Conservation (phyloP, 352 stramenopile species). For the Blastocystis sp. region DNA sequence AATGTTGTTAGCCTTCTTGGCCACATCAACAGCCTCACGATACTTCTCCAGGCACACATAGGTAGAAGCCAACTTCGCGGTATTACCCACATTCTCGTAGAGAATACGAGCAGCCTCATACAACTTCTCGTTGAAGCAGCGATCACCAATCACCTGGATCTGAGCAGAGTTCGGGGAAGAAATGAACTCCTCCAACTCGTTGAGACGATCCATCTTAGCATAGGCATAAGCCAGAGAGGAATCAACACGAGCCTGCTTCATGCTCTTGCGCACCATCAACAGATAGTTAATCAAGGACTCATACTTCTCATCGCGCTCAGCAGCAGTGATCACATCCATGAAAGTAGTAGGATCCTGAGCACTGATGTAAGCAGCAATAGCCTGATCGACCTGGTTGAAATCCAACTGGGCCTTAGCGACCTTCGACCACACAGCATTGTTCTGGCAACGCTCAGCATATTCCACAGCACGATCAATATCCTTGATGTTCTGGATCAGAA, state of each 20-base stretch:
- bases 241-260: conserved; percentile 98
- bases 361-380: conserved; percentile 98
- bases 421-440: conserved; percentile 95
- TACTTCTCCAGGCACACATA: conserved; percentile 97
- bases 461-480: conserved; percentile 94
- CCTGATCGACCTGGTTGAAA: conserved; percentile 85
- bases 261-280: conserved; percentile 94
- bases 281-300: conserved; percentile 93
- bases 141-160: conserved; percentile 95
- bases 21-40: conserved; percentile 93
- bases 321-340: conserved; percentile 89
- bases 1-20: conserved; percentile 95
- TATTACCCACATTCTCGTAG: conserved; percentile 99
- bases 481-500: conserved; percentile 88
- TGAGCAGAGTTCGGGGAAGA: conserved; percentile 96
- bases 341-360: conserved; percentile 92
- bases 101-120: conserved; percentile 96
- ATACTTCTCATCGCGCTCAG: conserved; percentile 90
- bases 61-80: conserved; percentile 97
- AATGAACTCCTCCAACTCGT: conserved; percentile 97
- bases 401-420: conserved; percentile 95
- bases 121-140: conserved; percentile 90
- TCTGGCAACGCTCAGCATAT: conserved; percentile 94
- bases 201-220: conserved; percentile 93
- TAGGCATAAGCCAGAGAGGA: conserved; percentile 98